Percentiles rank a stretch among this genome's conserved stretches.
phyloP scores from a whole-genome alignment of 202 grass and related monocot species.

The Musa balbisiana region DNA sequence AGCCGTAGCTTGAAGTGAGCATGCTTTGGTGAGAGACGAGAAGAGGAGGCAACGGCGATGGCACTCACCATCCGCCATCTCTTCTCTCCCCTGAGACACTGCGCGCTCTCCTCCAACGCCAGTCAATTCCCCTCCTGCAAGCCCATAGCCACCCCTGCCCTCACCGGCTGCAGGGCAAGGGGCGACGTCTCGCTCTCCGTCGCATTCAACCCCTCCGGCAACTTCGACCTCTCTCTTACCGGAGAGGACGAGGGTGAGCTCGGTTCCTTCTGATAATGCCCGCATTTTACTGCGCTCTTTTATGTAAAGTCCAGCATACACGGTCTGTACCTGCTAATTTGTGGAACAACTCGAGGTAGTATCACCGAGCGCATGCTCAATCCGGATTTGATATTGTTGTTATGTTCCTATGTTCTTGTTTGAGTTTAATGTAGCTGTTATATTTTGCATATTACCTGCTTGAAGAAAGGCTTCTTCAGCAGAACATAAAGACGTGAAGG shows the following conservation, averaged over 20 bases:
- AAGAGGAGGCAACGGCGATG: not conserved
- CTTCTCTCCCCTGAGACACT: not conserved
- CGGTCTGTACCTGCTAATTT: no score
- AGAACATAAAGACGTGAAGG: not conserved
- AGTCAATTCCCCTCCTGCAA: not conserved
- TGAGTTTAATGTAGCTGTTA: no score
- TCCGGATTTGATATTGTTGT: no score
- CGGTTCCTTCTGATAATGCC: no score
- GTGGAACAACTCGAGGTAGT: no score
- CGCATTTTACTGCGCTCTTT: not conserved
- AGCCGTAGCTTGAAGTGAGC: no score
- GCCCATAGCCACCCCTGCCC: not conserved
- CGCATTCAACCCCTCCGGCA: conserved; percentile 83
- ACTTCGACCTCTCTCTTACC: conserved; percentile 70
- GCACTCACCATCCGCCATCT: conserved; percentile 3
- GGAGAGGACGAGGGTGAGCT: conserved; percentile 33
- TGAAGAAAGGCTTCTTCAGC: not conserved
- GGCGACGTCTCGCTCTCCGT: conserved; percentile 31
- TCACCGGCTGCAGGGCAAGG: not conserved
- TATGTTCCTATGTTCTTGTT: no score
- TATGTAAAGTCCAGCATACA: no score
- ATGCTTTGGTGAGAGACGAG: no score
- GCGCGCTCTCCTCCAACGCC: not conserved
- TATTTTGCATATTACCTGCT: not conserved
- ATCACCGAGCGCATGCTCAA: no score